Base-by-base conservation (phyloP, 306 rosid species). In the Alnus rubra region DNA sequence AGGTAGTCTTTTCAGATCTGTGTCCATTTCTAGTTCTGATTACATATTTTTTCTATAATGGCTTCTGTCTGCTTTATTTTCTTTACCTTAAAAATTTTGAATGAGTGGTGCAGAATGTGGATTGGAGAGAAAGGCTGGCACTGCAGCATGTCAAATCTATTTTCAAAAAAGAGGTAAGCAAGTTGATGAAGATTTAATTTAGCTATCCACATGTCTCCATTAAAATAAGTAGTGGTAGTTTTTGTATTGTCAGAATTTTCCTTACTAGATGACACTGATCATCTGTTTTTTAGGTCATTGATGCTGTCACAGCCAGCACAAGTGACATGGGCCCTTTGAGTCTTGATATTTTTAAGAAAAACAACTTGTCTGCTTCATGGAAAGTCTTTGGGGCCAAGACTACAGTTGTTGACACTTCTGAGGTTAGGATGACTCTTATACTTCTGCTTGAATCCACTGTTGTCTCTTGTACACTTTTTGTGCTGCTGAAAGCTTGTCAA, bases 291-390 rank as follows among this genome's bases (percentile, higher is more conserved):
- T 88, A 96, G 99, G 94, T 91, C 60, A 82, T 96, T 80, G 94
- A 96, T 86, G 88, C 90, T 82, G 87, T 96, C 77, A 81, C 84
- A 30, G 87, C 94, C 75, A 84, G 91, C 82, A 90, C 94, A 73
- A 84, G 87, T 87, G 96, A 91, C 80, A 79, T 83, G 90, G 98
- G 98, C 76, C 93, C 96, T 84, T 74, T 87, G 82, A 91, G 92
- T 85, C 96, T 93, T 79, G 98, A 91, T 78, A 80, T 79, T 81
- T 88, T 96, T 78, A 87, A 90, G 56, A 91, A 93, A 87, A 90
- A 82, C 54, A 93, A 88, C 74, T 79, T 91, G 81, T 91, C 96
- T 19, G 96, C 91, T 74, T 93, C 96, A 15, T 96, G 96, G 98
- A 86, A 82, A 79, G 78, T 83, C 62, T 86, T 37, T 84, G 91